Conservation (phyloP, 2,329 filamentous ascomycete species). For the Raffaelea albimanens region DNA sequence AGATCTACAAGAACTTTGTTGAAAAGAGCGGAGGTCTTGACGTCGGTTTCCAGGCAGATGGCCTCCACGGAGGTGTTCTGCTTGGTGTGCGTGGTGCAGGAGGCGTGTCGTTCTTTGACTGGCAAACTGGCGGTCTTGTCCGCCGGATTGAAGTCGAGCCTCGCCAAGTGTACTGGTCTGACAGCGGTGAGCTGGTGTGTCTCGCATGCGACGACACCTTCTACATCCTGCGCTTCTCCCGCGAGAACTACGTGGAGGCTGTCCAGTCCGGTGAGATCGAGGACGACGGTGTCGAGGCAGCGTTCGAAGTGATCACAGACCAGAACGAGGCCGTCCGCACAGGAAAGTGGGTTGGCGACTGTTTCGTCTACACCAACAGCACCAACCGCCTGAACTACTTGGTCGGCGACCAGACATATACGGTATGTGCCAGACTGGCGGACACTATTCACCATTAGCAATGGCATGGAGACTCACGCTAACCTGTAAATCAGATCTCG, state of each 20-base stretch:
- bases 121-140: conserved; percentile 81
- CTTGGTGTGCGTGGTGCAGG: conserved; percentile 93
- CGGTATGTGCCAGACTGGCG: conserved; percentile 50
- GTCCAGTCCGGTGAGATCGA: conserved; percentile 76
- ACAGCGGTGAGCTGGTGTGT: conserved; percentile 85
- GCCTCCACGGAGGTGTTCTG: conserved; percentile 77
- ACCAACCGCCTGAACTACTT: conserved; percentile 97
- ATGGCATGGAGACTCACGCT: not conserved
- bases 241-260: conserved; percentile 79
- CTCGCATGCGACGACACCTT: conserved; percentile 92
- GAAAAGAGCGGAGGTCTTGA: conserved; percentile 84
- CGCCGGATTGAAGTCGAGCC: conserved; percentile 80
- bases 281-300: conserved; percentile 85
- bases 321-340: conserved; percentile 89
- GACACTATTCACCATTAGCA: not conserved
- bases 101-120: conserved; percentile 93
- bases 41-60: conserved; percentile 91
- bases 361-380: conserved; percentile 96
- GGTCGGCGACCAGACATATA: conserved; percentile 96
- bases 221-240: conserved; percentile 86
- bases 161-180: conserved; percentile 84
- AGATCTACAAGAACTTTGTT: conserved; percentile 96
- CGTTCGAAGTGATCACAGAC: conserved; percentile 93
- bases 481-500: conserved; percentile 31
- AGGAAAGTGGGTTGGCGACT: conserved; percentile 96